Conservation (phyloP, 1,139 yeast species). For the Zygosaccharomyces pseudobailii region DNA sequence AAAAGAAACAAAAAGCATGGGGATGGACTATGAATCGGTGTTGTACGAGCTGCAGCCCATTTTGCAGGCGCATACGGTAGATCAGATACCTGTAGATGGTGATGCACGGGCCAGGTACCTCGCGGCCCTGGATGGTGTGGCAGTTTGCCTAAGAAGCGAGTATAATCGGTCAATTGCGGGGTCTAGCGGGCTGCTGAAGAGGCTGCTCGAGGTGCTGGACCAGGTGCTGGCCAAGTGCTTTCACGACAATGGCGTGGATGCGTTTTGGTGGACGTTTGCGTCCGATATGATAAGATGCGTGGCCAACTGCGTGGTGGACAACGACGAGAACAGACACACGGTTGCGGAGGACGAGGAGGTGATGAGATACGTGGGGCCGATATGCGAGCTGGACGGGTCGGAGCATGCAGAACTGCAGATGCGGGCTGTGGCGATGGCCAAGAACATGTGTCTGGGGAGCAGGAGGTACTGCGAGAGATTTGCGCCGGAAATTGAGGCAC, state of each 20-base stretch:
- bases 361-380: conserved; percentile 17
- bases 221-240: conserved; percentile 16
- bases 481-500: conserved; percentile 12
- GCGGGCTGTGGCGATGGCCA: conserved; percentile 26
- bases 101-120: conserved; percentile 17
- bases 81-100: conserved; percentile 18
- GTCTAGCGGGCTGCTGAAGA: conserved; percentile 24
- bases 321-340: conserved; percentile 27
- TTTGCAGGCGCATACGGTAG: conserved; percentile 16
- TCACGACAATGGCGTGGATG: not conserved
- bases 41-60: conserved; percentile 31
- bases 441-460: conserved; percentile 28
- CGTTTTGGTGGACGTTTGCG: conserved; percentile 17
- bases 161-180: conserved; percentile 29
- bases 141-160: conserved; percentile 29
- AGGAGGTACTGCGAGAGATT: conserved; percentile 15
- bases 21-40: conserved; percentile 31
- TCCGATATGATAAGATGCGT: conserved; percentile 32
- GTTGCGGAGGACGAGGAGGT: conserved; percentile 11
- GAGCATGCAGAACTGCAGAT: conserved; percentile 20
- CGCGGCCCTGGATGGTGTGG: conserved; percentile 28
- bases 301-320: conserved; percentile 32
- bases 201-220: conserved; percentile 18
- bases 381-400: conserved; percentile 12
- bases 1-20: too few relatives aligned